Evolutionary conservation across 352 stramenopile species (phyloP), one percentile per base, ranked within the genome.

Genomic region (Salisapilia sapeloensis): DNA sequence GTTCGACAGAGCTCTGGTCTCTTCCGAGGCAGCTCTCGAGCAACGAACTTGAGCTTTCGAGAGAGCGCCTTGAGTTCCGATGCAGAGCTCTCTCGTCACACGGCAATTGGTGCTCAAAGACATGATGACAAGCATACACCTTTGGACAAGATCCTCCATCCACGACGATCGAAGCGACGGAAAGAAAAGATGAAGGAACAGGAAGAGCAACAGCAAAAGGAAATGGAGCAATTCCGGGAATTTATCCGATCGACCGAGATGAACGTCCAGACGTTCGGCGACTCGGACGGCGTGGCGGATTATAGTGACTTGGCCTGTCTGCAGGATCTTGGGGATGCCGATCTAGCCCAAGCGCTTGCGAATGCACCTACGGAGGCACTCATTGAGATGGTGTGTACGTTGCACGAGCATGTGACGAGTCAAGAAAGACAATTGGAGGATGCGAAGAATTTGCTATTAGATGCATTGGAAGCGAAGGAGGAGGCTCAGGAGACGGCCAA

Each of bases 161-260:
- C 69, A 8, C 63, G 69, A 4, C 66, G 64, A n/a, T 63, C 58
- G n/a, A 56, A 56, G 2, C 61, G 63, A 16, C 62, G 67, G 9
- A 35, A 76, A 29, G 66, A 83, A 43, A 41, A 72, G 22, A 42
- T 82, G 45, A 66, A 56, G 24, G 57, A 82, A 45, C 63, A 53
- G 12, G 70, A 86, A 33, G 61, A 86, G 41, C 59, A 69, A 14
- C 70, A 83, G 39, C 75, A 80, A 38, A 56, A 57, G 18, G 72
- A 89, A 44, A 83, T 89, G 69, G 69, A 89, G 44, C 69, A 89
- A 39, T 89, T 89, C 41, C 66, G 69, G n/a, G 66, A 80, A 44
- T 84, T 85, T 35, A 80, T 89, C 32, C 63, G 62, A 25, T 60
- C 38, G 7, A 82, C 70, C 4, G 70, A 86, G 34, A 56, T 54